Evolutionary conservation across 305 asterid species (phyloP).

Genomic region (Fraxinus dipetala): DNA sequence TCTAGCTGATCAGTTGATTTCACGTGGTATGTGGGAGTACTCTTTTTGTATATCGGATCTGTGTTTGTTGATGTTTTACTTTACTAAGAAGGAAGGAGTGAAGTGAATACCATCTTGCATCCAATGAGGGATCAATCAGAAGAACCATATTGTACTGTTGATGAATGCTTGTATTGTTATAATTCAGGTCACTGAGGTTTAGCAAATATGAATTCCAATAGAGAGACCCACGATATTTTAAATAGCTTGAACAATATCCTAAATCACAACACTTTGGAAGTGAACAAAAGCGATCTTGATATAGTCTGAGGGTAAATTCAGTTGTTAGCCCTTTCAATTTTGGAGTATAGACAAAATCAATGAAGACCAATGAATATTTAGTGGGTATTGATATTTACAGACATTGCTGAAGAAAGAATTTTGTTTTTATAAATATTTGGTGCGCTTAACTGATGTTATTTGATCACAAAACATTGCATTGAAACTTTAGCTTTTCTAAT

Average conservation of each 20-base stretch:
- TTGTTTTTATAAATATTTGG: not conserved
- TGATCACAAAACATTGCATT: not conserved
- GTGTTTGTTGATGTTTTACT: not conserved
- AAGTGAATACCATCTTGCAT: not conserved
- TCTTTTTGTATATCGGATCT: constrained; percentile 19
- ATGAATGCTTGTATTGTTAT: not conserved
- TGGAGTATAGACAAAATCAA: not conserved
- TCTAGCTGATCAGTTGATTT: constrained; percentile 71
- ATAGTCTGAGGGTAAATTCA: not conserved
- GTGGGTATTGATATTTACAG: not conserved
- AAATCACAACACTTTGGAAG: not conserved
- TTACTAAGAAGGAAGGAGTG: not conserved
- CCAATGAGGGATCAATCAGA: not conserved
- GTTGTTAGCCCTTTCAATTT: not conserved
- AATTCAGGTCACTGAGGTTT: not conserved
- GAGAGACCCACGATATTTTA: not conserved
- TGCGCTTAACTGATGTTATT: not conserved
- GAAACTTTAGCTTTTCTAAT: not conserved
- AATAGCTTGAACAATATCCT: not conserved
- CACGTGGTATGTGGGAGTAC: constrained; percentile 52
- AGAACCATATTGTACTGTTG: not conserved
- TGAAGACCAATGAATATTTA: not conserved
- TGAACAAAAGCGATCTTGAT: not conserved
- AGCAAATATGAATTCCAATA: not conserved
- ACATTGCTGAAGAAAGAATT: not conserved